Evolutionary conservation across 805 yeast genomes (phyloP).

Genomic region (Barnettozyma siamensis): DNA sequence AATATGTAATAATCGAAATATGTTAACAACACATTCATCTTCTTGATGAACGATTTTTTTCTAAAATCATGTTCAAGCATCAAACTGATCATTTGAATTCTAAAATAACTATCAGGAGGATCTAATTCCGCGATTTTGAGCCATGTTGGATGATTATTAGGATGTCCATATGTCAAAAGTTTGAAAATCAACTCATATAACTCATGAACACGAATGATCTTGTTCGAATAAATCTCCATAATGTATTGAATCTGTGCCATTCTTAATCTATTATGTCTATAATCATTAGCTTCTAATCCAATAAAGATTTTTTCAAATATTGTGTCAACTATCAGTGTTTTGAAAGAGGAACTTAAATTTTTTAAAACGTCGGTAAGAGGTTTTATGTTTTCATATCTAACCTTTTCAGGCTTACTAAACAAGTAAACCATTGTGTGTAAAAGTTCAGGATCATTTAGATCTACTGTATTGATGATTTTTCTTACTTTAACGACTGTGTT

Average conservation of each 20-base stretch:
- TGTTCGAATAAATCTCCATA: constrained; percentile 47
- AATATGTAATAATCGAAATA: constrained; percentile 68
- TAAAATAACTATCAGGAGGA: constrained; percentile 60
- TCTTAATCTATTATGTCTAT: constrained; percentile 51
- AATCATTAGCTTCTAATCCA: constrained; percentile 63
- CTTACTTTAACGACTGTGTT: constrained; percentile 31
- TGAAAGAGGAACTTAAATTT: constrained; percentile 35
- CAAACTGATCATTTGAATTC: constrained; percentile 51
- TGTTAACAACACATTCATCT: constrained; percentile 38
- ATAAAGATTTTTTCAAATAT: constrained; percentile 55
- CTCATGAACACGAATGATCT: constrained; percentile 40
- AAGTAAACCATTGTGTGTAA: constrained; percentile 30
- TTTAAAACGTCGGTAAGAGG: constrained; percentile 44
- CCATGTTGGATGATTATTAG: constrained; percentile 48
- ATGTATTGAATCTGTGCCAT: constrained; percentile 57
- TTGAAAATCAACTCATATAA: constrained; percentile 48
- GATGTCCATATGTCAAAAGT: constrained; percentile 62
- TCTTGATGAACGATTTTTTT: constrained; percentile 15
- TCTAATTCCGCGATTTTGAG: constrained; percentile 43
- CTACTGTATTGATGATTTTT: constrained; percentile 36
- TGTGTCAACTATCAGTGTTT: constrained; percentile 49
- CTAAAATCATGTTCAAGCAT: constrained; percentile 31
- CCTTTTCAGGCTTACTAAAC: constrained; percentile 55
- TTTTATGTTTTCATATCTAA: constrained; percentile 52
- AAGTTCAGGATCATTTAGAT: constrained; percentile 39